Evolutionary conservation across 148 eudicot genomes (phyloP).

Genomic region (Simmondsia chinensis): DNA sequence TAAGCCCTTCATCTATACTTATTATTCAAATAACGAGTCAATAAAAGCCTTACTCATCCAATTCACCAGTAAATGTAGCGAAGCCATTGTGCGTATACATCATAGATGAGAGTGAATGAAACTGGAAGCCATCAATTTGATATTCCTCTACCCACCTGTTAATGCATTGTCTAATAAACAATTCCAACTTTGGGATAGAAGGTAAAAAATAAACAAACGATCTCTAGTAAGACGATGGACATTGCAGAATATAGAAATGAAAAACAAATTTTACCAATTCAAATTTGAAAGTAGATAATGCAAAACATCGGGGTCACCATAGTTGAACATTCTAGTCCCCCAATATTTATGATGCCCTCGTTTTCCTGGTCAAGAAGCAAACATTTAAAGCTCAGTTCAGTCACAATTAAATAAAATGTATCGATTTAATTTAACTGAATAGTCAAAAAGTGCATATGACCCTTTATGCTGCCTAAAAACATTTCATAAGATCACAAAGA

Average conservation of each 20-base stretch:
- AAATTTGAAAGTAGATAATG: slow-evolving; percentile 92
- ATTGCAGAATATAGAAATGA: not conserved
- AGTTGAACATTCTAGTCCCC: slow-evolving; percentile 99
- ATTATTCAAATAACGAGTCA: slow-evolving; percentile 1
- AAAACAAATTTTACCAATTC: slow-evolving; percentile 49
- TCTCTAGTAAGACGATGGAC: not conserved
- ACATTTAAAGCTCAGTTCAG: not conserved
- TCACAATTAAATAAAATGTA: not conserved
- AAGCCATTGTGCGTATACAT: slow-evolving; percentile 96
- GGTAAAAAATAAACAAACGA: not conserved
- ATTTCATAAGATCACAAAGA: no score
- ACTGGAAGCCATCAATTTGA: slow-evolving; percentile 88
- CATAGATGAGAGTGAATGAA: slow-evolving; percentile 96
- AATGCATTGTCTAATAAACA: slow-evolving; percentile 17
- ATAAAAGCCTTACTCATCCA: slow-evolving; percentile 76
- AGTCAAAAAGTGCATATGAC: no score
- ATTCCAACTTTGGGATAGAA: not conserved
- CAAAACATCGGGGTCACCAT: slow-evolving; percentile 86
- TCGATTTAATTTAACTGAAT: no score
- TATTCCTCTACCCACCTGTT: slow-evolving; percentile 95
- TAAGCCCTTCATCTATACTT: no score
- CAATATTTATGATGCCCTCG: slow-evolving; percentile 93
- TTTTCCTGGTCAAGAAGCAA: slow-evolving; percentile 51
- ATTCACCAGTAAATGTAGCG: slow-evolving; percentile 77
- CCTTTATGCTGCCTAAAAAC: no score